Evolutionary conservation across 2,329 filamentous ascomycete species (phyloP).

Genomic region (Fusarium armeniacum): DNA sequence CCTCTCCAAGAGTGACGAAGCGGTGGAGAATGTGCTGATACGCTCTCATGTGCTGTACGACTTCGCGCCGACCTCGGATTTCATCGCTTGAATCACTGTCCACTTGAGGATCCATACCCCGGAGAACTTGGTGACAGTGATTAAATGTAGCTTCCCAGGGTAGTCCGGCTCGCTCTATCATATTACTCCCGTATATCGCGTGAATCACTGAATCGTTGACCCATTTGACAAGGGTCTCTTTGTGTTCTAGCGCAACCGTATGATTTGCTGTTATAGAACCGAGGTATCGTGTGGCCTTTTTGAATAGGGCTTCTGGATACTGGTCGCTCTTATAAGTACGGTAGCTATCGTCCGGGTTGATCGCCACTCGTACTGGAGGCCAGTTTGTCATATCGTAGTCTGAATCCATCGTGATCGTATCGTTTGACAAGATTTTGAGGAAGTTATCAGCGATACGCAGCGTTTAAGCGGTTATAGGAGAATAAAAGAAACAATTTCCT

Average conservation of each 20-base stretch:
- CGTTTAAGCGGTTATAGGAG: too few species aligned
- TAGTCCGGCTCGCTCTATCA: slow-evolving; percentile 45
- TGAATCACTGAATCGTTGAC: slow-evolving; percentile 36
- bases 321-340: slow-evolving; percentile 20
- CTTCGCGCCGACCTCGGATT: slow-evolving; percentile 36
- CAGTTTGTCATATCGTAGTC: not conserved
- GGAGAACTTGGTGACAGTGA: slow-evolving; percentile 35
- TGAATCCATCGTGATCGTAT: not conserved
- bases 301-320: slow-evolving; percentile 26
- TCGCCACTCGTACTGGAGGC: slow-evolving; percentile 2
- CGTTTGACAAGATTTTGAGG: not conserved
- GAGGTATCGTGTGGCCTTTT: slow-evolving; percentile 21
- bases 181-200: slow-evolving; percentile 48
- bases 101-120: not conserved
- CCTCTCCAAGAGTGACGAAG: slow-evolving; percentile 16
- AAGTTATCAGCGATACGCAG: not conserved
- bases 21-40: slow-evolving; percentile 37
- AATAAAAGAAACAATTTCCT: too few species aligned
- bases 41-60: slow-evolving; percentile 45
- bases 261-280: not conserved
- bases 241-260: not conserved
- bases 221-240: slow-evolving; percentile 22
- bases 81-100: not conserved
- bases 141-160: slow-evolving; percentile 30
- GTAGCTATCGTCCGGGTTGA: slow-evolving; percentile 20